Evolutionary conservation across 352 stramenopile genomes (phyloP).

Genomic region (Phytophthora lateralis): DNA sequence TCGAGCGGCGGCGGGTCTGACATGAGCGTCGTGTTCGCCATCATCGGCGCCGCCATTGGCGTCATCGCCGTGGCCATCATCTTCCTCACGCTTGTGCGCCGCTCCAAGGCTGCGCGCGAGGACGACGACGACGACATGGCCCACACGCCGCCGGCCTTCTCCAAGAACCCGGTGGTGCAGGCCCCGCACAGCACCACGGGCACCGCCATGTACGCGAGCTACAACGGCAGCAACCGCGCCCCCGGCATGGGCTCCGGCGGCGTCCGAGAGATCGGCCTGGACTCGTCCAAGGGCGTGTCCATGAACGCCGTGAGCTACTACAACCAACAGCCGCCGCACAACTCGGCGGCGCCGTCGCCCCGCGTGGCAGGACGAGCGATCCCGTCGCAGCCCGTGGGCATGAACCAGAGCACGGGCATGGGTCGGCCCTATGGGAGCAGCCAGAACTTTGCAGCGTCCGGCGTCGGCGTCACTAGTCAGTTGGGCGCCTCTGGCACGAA

Average conservation of each 20-base stretch:
- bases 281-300: slow-evolving; percentile 29
- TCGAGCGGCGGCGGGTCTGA: slow-evolving; percentile 41
- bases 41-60: slow-evolving; percentile 76
- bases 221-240: slow-evolving; percentile 30
- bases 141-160: slow-evolving; percentile 36
- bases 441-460: slow-evolving; percentile 24
- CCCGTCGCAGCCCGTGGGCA: slow-evolving; percentile 44
- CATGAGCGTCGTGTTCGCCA: slow-evolving; percentile 79
- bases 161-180: slow-evolving; percentile 40
- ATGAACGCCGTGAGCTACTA: slow-evolving; percentile 60
- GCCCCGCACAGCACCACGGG: slow-evolving; percentile 38
- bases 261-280: slow-evolving; percentile 25
- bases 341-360: slow-evolving; percentile 44
- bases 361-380: slow-evolving; percentile 52
- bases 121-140: slow-evolving; percentile 71
- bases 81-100: slow-evolving; percentile 77
- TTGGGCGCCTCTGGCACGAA: slow-evolving; percentile 13
- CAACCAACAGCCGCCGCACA: slow-evolving; percentile 53
- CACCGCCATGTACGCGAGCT: slow-evolving; percentile 38
- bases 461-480: slow-evolving; percentile 9
- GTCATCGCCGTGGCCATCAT: slow-evolving; percentile 83
- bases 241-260: slow-evolving; percentile 23
- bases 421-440: slow-evolving; percentile 14
- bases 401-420: slow-evolving; percentile 19
- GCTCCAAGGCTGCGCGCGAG: slow-evolving; percentile 59